Base-by-base conservation (phyloP, 1,284 basidiomycete species). In the Phellinidium pouzarii region DNA sequence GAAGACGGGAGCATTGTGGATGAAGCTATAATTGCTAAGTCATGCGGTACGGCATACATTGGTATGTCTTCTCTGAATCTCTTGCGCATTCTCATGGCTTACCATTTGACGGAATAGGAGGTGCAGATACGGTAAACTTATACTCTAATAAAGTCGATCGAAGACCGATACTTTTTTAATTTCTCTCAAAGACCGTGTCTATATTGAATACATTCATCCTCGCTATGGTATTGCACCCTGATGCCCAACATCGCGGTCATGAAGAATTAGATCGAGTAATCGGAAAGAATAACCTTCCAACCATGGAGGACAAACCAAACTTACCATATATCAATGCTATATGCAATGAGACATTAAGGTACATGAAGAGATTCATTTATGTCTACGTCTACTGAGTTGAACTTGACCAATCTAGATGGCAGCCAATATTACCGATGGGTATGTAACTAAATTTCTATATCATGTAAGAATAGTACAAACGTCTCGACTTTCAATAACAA, bases 321-420 rank as follows among this genome's bases (percentile, higher is more conserved):
- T 41, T 62, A 14, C 62, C 62, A n/a, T 62, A 57, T 37, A 40
- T 60, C 23, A 34, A 55, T n/a, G 59, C 59, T 6, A 52, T 60
- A n/a, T 44, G 47, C 45, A 59, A 55, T 31, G 59, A 60, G 37
- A 37, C 45, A 12, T 25, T 54, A 7, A 49, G 53, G 53, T 54
- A 27, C 22, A 42, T 27, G n/a, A 29, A 43, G 6, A 11, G n/a
- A 43, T 20, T 17, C 29, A n/a, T 4, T 6, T 8, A 9, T 27
- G 22, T 27, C 44, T 19, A 12, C 4, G 36, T 22, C 11, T 43
- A 34, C 23, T n/a, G n/a, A n/a, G n/a, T n/a, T n/a, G n/a, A n/a
- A 12, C 4, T 45, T 3, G n/a, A n/a, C 27, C 29, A 23, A 12
- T 14, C 19, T 19, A 55, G 54, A 40, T 68, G 54, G 54, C 40